phyloP scores from a whole-genome alignment of 169 alveolate species.

The Theileria annulata region DNA sequence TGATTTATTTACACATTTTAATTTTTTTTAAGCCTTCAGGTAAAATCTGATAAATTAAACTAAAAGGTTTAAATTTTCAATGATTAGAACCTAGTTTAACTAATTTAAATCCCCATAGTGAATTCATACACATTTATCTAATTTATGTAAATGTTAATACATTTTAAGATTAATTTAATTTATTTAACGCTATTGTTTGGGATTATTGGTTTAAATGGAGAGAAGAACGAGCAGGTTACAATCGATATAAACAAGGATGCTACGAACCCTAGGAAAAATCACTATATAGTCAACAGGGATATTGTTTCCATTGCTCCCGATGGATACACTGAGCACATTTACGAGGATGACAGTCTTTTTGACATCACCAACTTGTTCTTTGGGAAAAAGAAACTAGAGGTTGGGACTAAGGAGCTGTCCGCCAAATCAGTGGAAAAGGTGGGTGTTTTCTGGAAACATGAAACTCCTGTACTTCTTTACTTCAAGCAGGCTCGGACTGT shows the following conservation, averaged over 20 bases:
- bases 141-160: neutral
- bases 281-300: conserved; percentile 2
- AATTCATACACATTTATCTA: neutral
- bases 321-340: conserved; percentile 14
- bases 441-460: conserved; percentile 21
- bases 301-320: neutral
- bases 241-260: conserved; percentile 24
- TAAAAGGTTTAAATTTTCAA: neutral
- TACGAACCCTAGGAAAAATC: neutral
- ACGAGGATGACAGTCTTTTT: neutral
- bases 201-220: neutral
- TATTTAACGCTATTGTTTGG: neutral
- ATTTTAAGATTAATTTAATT: neutral
- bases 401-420: conserved; percentile 11
- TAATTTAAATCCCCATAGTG: neutral
- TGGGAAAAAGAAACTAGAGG: conserved; percentile 12
- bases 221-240: neutral
- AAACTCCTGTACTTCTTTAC: conserved; percentile 12
- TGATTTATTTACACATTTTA: neutral
- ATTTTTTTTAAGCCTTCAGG: neutral
- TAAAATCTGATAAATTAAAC: neutral
- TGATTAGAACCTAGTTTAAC: neutral
- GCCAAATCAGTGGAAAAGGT: neutral
- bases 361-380: neutral
- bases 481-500: neutral